Conservation (phyloP, 371 early-diverging fungal genomes). For the Mucor sp. region DNA sequence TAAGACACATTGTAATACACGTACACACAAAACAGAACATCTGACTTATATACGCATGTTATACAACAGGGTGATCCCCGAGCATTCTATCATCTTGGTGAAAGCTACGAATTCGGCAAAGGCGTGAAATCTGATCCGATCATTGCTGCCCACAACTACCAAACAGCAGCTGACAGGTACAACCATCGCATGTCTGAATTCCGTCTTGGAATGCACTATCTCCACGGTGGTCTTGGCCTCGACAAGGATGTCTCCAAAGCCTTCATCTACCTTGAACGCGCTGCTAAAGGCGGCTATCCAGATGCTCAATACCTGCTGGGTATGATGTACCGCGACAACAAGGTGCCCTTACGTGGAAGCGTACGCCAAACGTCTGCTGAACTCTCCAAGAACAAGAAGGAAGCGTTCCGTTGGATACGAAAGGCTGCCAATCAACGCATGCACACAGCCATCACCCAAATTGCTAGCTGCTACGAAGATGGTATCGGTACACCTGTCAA, state of each 20-base stretch:
- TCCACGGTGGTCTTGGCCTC: slow-evolving; percentile 33
- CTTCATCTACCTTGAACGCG: slow-evolving; percentile 26
- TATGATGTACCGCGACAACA: slow-evolving; percentile 43
- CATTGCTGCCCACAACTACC: slow-evolving; percentile 33
- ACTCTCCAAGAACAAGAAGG: slow-evolving; percentile 17
- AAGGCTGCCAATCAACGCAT: slow-evolving; percentile 64
- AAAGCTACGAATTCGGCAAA: slow-evolving; percentile 42
- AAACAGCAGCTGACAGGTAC: slow-evolving; percentile 31
- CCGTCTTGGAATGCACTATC: slow-evolving; percentile 43
- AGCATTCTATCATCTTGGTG: slow-evolving; percentile 41
- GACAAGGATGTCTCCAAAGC: slow-evolving; percentile 32
- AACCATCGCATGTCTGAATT: slow-evolving; percentile 13
- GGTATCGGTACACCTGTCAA: slow-evolving; percentile 69
- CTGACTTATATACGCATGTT: slow-evolving; percentile 2
- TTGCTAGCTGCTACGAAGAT: slow-evolving; percentile 71
- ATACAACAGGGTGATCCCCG: slow-evolving; percentile 34
- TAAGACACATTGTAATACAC: slow-evolving; percentile 16
- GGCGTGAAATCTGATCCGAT: slow-evolving; percentile 27
- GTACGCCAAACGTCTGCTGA: not conserved
- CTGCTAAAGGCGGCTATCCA: slow-evolving; percentile 42
- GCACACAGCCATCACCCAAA: slow-evolving; percentile 65
- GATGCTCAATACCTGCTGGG: slow-evolving; percentile 48
- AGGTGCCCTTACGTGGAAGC: slow-evolving; percentile 7
- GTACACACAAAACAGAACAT: slow-evolving; percentile 1
- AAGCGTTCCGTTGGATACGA: slow-evolving; percentile 67